Base-by-base conservation (phyloP, 2,329 filamentous ascomycete species). In the Plenodomus tracheiphilus region DNA sequence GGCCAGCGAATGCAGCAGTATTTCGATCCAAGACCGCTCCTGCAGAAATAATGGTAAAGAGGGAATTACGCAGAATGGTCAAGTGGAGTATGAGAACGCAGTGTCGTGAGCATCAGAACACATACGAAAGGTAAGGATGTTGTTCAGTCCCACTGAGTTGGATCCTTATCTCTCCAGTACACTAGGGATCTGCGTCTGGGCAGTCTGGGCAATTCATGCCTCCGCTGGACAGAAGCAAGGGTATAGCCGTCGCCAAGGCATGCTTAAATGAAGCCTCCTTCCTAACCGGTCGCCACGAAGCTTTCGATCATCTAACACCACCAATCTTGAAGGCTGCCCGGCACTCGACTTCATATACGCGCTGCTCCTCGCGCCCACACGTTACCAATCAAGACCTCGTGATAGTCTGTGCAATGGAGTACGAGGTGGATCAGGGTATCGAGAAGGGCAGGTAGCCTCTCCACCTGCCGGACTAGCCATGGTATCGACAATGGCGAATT, bases 401-500 rank as follows among this genome's bases (percentile, higher is more conserved):
- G 46, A 47, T 42, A 53, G 35, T 28, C 43, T 45, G 40, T 47
- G 40, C 21, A 30, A 54, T 51, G 51, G 47, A 42, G 39, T 46
- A 47, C 39, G 37, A 54, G 38, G 47, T 59, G 55, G 53, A 46
- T 39, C 32, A 42, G 53, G 48, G 46, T 46, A 52, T 53, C 57
- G 47, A 50, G 68, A 62, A 46, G 48, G 62, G 66, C 60, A 66
- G 64, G 65, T 59, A 54, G 37, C 20, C 21, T 56, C 45, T 46
- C 48, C 57, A 68, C 62, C 62, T 68, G 62, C 65, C 62, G 51
- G 47, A 51, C 64, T 66, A 41, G 58, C 58, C 56, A 61, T 56
- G 55, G 52, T 25, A 34, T 49, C 32, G 30, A 41, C 32, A 47
- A 44, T 58, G 43, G 43, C 47, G 46, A 47, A 39, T 48, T n/a